Evolutionary conservation across 2,329 filamentous ascomycete genomes (phyloP).

Genomic region (Colletotrichum filicis): DNA sequence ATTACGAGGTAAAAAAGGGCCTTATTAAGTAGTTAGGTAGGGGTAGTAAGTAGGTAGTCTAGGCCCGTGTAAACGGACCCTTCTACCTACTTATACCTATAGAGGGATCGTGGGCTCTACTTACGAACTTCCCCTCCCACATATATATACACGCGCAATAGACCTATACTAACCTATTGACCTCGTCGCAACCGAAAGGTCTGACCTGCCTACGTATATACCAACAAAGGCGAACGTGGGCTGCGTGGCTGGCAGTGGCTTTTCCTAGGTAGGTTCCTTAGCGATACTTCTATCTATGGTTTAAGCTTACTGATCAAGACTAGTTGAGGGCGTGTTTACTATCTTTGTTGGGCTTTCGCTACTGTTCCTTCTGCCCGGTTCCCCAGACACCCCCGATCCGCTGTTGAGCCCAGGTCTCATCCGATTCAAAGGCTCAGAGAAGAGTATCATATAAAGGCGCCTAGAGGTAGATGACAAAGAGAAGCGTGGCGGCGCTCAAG

Average conservation of each 20-base stretch:
- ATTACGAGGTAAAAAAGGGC: too few species aligned
- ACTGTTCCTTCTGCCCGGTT: slow-evolving; percentile 54
- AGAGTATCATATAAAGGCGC: slow-evolving; percentile 45
- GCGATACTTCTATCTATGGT: accelerated
- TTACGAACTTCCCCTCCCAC: too few species aligned
- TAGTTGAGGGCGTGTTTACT: slow-evolving; percentile 58
- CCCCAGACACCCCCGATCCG: slow-evolving; percentile 51
- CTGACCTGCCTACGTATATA: too few species aligned
- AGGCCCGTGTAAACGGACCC: too few species aligned
- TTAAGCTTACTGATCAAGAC: neutral
- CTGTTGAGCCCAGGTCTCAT: slow-evolving; percentile 51
- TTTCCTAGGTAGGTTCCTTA: slow-evolving; percentile 50
- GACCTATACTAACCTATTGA: too few species aligned
- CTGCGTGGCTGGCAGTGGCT: slow-evolving; percentile 63
- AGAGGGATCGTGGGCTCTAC: too few species aligned
- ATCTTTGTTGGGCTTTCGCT: slow-evolving; percentile 51
- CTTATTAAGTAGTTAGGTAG: too few species aligned
- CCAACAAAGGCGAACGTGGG: slow-evolving; percentile 48
- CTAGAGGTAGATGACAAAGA: slow-evolving; percentile 48
- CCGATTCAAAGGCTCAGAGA: slow-evolving; percentile 47
- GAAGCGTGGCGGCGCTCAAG: slow-evolving; percentile 46
- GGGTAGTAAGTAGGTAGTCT: too few species aligned
- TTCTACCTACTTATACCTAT: too few species aligned
- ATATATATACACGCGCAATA: too few species aligned
- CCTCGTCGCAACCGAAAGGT: too few species aligned